These are phyloP conservation scores for Waltergamsia citrina DNA, from an alignment of 2,329 filamentous ascomycete genomes.

Conservation along the genomic window DNA sequence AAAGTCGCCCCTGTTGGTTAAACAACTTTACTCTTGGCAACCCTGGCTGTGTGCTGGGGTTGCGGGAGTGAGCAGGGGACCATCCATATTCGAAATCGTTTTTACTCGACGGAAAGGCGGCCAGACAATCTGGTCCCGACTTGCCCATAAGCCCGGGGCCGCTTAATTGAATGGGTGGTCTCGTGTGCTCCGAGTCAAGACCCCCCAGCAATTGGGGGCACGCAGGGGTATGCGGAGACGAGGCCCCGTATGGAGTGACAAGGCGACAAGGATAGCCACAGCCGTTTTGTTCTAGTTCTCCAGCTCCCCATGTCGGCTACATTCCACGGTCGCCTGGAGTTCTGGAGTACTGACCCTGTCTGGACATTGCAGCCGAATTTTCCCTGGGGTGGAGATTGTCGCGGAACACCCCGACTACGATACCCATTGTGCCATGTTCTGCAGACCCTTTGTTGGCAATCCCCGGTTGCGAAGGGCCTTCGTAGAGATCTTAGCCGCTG, in stretches of 20 bases:
- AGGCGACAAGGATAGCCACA: too few species aligned
- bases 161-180: conserved; percentile 1
- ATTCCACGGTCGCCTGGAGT: too few species aligned
- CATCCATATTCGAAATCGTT: background rate
- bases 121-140: background rate
- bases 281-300: background rate
- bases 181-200: conserved; percentile 1
- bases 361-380: too few species aligned
- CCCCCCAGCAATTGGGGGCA: background rate
- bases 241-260: conserved; percentile 1
- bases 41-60: background rate
- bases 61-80: background rate
- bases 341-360: too few species aligned
- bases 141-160: background rate
- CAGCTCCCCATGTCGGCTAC: background rate
- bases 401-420: too few species aligned
- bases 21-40: background rate
- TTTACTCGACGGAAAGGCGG: conserved; percentile 2
- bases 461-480: too few species aligned
- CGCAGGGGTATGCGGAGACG: background rate
- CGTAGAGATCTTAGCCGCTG: too few species aligned
- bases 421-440: too few species aligned
- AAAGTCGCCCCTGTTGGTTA: background rate
- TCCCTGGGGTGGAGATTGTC: too few species aligned
- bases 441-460: too few species aligned